Percentiles rank a stretch among this genome's conserved stretches.
Conservation (phyloP, 1,139 yeast species). For the Diutina sp. region DNA sequence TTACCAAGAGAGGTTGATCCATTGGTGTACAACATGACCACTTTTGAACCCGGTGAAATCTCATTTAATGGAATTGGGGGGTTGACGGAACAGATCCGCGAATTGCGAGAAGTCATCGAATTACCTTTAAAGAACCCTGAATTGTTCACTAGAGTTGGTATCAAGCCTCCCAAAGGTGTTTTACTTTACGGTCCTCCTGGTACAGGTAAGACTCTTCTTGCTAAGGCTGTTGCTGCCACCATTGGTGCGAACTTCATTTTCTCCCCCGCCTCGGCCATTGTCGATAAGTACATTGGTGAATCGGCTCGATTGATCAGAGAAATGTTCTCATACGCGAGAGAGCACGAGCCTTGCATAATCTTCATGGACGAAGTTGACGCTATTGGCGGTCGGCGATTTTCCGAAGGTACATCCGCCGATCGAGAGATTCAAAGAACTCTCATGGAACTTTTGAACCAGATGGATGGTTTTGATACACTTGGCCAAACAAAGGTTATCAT, state of each 20-base stretch:
- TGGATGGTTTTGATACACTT: conserved; percentile 97
- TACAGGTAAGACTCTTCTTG: conserved; percentile 91
- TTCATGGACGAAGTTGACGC: conserved; percentile 99
- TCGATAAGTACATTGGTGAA: conserved; percentile 97
- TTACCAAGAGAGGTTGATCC: conserved; percentile 98
- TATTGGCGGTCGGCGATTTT: conserved; percentile 95
- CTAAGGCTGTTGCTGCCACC: conserved; percentile 97
- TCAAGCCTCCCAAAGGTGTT: conserved; percentile 97
- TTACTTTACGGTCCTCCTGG: conserved; percentile 98
- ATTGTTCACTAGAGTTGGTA: conserved; percentile 88
- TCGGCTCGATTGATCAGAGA: conserved; percentile 94
- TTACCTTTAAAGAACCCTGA: conserved; percentile 96
- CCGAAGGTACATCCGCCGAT: conserved; percentile 98
- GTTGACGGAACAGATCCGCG: conserved; percentile 87
- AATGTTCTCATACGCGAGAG: conserved; percentile 97
- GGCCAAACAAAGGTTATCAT: conserved; percentile 97
- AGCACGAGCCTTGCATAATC: conserved; percentile 96
- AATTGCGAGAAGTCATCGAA: conserved; percentile 94
- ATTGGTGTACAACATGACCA: conserved; percentile 94
- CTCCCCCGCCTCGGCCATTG: conserved; percentile 96
- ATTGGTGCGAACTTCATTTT: conserved; percentile 97
- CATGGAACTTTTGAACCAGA: conserved; percentile 94
- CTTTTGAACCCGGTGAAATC: conserved; percentile 93
- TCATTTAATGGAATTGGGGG: conserved; percentile 97
- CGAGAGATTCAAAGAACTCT: conserved; percentile 97